Base-by-base conservation (phyloP, 345 rosid genomes). In the Turnera subulata region DNA sequence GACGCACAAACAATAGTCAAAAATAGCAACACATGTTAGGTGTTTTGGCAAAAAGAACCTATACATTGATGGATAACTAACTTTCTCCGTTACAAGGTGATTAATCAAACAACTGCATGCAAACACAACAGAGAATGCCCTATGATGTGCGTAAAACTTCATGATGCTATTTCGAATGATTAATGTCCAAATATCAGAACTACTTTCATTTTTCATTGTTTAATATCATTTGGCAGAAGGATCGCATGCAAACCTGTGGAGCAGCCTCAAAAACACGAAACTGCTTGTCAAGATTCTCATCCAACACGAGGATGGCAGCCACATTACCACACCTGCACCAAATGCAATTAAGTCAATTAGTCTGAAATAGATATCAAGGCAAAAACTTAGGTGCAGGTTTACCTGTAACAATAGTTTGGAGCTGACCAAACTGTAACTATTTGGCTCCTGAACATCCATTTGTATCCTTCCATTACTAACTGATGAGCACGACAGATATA, bases 381-480 rank as follows among this genome's bases (percentile, higher is more conserved):
- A 56, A 18, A 43, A 46, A 19, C 45, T 22, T 21, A 15, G 12
- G 54, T 16, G 47, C 7, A 26, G 32, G 21, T 56, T 59, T 76
- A 94, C 99, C 99, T 84, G 63, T 94, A 90, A 67, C 99, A 94
- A 79, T 94, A 94, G 72, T 94, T 94, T 46, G 99, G 99, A 55
- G 99, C 99, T 1, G 99, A 90, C 99, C 99, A 94, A 15, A 94
- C 97, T 5, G 97, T 94, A 69, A 94, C 96, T 62, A 94, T 88
- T 79, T 90, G 96, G 59, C 76, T 69, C 66, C 82, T 85, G 59
- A 90, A 94, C 99, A 94, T 88, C 97, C 96, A 90, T 68, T 90
- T 90, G 68, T 76, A 94, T 67, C 97, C 99, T 70, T 94, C 99
- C 97, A 90, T 90, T 24, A 94, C 99, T 72, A 94, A 78, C 64